A percentile compares a stretch with the other conserved stretches of the same genome.
phyloP scores from a whole-genome alignment of 208 protist species.

The Trypanosoma cruzi region DNA sequence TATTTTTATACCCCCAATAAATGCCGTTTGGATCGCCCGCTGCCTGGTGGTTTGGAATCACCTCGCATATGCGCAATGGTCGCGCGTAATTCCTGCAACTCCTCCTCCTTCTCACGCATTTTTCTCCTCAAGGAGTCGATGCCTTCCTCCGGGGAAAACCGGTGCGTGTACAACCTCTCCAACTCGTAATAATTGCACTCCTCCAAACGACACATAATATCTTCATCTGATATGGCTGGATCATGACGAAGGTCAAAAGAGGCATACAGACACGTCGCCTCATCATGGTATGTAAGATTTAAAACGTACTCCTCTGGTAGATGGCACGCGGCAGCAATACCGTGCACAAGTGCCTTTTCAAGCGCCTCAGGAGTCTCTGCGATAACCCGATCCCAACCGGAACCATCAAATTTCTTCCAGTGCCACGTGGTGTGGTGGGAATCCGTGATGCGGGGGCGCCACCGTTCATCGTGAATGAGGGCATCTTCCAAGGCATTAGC shows the following conservation, averaged over 20 bases:
- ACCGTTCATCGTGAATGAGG: constrained; percentile 39
- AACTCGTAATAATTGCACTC: constrained; percentile 35
- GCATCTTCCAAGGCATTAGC: constrained; percentile 35
- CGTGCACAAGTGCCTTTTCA: constrained; percentile 24
- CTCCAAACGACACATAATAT: constrained; percentile 23
- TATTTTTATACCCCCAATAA: not conserved
- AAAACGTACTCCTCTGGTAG: constrained; percentile 34
- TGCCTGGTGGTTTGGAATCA: not conserved
- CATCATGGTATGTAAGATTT: constrained; percentile 16
- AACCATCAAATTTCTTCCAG: constrained; percentile 19
- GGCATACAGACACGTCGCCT: constrained; percentile 11
- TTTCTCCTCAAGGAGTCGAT: constrained; percentile 21
- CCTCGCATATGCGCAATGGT: not conserved
- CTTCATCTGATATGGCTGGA: constrained; percentile 22
- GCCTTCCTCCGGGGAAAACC: constrained; percentile 14
- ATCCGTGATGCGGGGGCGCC: constrained; percentile 29
- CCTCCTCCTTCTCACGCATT: constrained; percentile 14
- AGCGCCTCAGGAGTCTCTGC: constrained; percentile 25
- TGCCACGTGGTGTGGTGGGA: constrained; percentile 30
- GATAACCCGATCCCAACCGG: constrained; percentile 26
- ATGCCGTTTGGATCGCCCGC: not conserved
- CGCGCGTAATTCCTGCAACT: constrained; percentile 12
- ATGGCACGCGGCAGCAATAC: constrained; percentile 33
- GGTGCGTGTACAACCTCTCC: constrained; percentile 25
- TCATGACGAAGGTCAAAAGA: constrained; percentile 32